These are phyloP conservation scores for Tardiomyces depauwii DNA, from an alignment of 1,139 yeast genomes.

Conservation along the genomic window DNA sequence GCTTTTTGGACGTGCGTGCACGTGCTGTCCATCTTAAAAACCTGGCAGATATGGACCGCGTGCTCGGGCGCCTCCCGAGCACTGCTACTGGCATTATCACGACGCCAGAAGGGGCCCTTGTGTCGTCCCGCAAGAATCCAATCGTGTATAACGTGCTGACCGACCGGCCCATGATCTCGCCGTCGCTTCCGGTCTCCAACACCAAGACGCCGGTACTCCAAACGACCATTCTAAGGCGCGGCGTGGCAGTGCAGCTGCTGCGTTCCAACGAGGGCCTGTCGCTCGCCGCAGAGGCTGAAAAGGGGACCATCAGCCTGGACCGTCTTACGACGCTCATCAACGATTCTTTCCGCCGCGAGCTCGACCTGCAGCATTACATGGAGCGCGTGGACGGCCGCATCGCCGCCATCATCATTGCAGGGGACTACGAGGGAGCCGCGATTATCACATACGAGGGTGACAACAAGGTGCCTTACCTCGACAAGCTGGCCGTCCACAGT, in stretches of 20 bases:
- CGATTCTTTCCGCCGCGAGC: slow-evolving; percentile 62
- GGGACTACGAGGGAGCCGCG: slow-evolving; percentile 94
- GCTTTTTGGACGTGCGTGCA: slow-evolving; percentile 34
- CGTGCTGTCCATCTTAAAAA: slow-evolving; percentile 46
- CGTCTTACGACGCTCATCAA: slow-evolving; percentile 54
- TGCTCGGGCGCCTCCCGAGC: slow-evolving; percentile 33
- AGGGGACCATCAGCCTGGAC: slow-evolving; percentile 42
- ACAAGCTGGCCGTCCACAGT: slow-evolving; percentile 83
- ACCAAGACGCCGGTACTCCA: slow-evolving; percentile 41
- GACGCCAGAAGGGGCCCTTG: slow-evolving; percentile 35
- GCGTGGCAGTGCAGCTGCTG: slow-evolving; percentile 51
- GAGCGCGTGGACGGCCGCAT: slow-evolving; percentile 50
- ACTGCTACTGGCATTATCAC: slow-evolving; percentile 43
- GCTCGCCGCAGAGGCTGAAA: slow-evolving; percentile 33
- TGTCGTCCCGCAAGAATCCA: slow-evolving; percentile 45
- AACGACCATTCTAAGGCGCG: slow-evolving; percentile 74
- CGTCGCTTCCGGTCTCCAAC: slow-evolving; percentile 62
- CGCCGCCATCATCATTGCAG: slow-evolving; percentile 74
- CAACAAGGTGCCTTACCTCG: slow-evolving; percentile 54
- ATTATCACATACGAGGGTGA: slow-evolving; percentile 53
- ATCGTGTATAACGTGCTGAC: slow-evolving; percentile 80
- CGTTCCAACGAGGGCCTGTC: slow-evolving; percentile 31
- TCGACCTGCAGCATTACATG: slow-evolving; percentile 58
- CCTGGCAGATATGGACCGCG: slow-evolving; percentile 40
- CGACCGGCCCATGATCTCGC: slow-evolving; percentile 84